These are phyloP conservation scores for Exophiala xenobiotica DNA, from an alignment of 2,329 filamentous ascomycete species.

Conservation along the genomic window DNA sequence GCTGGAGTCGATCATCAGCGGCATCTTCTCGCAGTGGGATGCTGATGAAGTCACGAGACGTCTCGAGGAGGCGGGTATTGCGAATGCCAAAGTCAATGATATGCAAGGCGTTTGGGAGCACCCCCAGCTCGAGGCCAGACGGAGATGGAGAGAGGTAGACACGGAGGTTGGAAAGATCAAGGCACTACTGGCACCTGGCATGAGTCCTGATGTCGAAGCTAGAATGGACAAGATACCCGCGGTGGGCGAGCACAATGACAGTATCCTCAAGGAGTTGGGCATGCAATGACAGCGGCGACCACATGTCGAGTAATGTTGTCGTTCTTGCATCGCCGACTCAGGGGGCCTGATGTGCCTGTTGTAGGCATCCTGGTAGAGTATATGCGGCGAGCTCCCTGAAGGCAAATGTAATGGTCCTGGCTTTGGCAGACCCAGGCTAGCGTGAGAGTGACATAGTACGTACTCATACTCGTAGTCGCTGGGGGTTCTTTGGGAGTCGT, in stretches of 20 bases:
- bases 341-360: too few species aligned
- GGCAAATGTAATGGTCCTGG: too few species aligned
- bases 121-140: constrained; percentile 52
- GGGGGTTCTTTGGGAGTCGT: too few species aligned
- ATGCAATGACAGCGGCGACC: too few species aligned
- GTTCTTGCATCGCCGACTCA: too few species aligned
- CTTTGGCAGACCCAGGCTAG: too few species aligned
- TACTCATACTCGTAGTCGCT: too few species aligned
- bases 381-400: too few species aligned
- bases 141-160: constrained; percentile 52
- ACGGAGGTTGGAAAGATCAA: constrained; percentile 49
- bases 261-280: constrained; percentile 48
- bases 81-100: constrained; percentile 57
- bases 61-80: constrained; percentile 52
- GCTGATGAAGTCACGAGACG: constrained; percentile 43
- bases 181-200: constrained; percentile 53
- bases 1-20: constrained; percentile 48
- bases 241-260: constrained; percentile 53
- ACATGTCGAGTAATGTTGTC: too few species aligned
- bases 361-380: too few species aligned
- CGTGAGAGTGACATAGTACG: too few species aligned
- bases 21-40: constrained; percentile 41
- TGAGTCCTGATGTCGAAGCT: constrained; percentile 35
- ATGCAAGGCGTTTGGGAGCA: constrained; percentile 58
- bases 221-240: constrained; percentile 48